phyloP scores from a whole-genome alignment of 139 green algal genomes.

The Chlorella sp. region DNA sequence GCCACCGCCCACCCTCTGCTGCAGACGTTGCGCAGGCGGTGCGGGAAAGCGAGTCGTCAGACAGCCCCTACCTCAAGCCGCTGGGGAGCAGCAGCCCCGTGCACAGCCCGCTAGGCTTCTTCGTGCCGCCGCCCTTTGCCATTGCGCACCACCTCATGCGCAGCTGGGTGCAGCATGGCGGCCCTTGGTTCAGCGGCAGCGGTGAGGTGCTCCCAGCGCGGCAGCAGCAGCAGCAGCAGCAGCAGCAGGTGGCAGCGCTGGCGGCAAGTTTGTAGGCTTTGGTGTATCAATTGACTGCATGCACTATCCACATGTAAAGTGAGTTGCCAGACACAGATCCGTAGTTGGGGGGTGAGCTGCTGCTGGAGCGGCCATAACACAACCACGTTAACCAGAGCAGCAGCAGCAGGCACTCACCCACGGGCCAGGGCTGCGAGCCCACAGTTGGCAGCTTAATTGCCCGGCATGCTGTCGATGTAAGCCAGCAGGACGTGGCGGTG shows the following conservation, averaged over 20 bases:
- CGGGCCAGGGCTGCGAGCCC: conserved; percentile 79
- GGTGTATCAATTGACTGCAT: too few relatives aligned
- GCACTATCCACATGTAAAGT: too few relatives aligned
- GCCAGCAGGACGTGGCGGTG: conserved; percentile 55
- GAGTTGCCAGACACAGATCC: too few relatives aligned
- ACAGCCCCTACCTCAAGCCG: conserved; percentile 22
- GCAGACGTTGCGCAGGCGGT: conserved; percentile 38
- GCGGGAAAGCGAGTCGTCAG: background rate
- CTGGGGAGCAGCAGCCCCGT: conserved; percentile 11
- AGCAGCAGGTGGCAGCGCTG: background rate
- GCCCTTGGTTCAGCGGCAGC: conserved; percentile 57
- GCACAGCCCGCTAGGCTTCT: conserved; percentile 54
- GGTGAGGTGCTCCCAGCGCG: background rate
- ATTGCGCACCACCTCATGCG: conserved; percentile 85
- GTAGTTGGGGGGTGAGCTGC: too few relatives aligned
- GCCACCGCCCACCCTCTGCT: background rate
- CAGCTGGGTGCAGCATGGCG: conserved; percentile 55
- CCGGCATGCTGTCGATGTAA: conserved; percentile 43
- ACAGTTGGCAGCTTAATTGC: too few relatives aligned
- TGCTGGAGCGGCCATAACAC: background rate
- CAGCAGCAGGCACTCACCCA: conserved; percentile 40
- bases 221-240: background rate
- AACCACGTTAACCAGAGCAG: background rate
- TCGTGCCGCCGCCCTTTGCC: conserved; percentile 75
- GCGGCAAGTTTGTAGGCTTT: too few relatives aligned